These are phyloP conservation scores for Talaromyces verruculosus DNA, from an alignment of 2,329 filamentous ascomycete genomes.

Conservation along the genomic window DNA sequence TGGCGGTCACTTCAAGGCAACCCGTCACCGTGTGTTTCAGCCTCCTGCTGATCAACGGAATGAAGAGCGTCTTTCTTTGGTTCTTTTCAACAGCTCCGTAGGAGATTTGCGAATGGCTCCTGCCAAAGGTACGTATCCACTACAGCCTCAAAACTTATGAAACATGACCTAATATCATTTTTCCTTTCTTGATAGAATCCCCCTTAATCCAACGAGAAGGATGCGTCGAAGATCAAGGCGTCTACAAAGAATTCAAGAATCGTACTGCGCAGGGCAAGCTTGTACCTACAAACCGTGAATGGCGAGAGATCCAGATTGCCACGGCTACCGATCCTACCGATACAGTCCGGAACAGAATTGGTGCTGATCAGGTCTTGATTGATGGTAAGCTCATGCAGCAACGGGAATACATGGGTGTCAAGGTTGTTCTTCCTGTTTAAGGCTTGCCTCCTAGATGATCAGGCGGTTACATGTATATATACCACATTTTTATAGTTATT, in stretches of 20 bases:
- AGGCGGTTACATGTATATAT: not conserved
- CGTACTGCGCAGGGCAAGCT: conserved; percentile 43
- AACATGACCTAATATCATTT: not conserved
- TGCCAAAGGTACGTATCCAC: conserved; percentile 26
- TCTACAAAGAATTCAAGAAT: conserved; percentile 50
- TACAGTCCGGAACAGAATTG: conserved; percentile 42
- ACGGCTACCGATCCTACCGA: conserved; percentile 48
- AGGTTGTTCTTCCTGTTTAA: conserved; percentile 47
- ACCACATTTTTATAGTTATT: not conserved
- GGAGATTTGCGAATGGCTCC: conserved; percentile 48
- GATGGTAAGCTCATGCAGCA: conserved; percentile 51
- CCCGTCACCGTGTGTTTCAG: conserved; percentile 46
- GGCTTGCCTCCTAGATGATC: not conserved
- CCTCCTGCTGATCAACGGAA: conserved; percentile 42
- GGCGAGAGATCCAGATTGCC: conserved; percentile 53
- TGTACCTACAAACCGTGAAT: conserved; percentile 50
- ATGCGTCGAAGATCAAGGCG: conserved; percentile 44
- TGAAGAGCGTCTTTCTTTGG: conserved; percentile 45
- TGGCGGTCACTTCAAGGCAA: conserved; percentile 51
- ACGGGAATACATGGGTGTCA: conserved; percentile 50
- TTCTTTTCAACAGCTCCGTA: conserved; percentile 50
- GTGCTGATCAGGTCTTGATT: conserved; percentile 46
- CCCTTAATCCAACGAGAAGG: conserved; percentile 46
- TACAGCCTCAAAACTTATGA: not conserved
- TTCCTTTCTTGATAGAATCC: conserved; percentile 29